Percentiles rank a stretch among this genome's conserved stretches.
phyloP scores from a whole-genome alignment of 495 filamentous ascomycete genomes.

The Parachaetomium inaequale region DNA sequence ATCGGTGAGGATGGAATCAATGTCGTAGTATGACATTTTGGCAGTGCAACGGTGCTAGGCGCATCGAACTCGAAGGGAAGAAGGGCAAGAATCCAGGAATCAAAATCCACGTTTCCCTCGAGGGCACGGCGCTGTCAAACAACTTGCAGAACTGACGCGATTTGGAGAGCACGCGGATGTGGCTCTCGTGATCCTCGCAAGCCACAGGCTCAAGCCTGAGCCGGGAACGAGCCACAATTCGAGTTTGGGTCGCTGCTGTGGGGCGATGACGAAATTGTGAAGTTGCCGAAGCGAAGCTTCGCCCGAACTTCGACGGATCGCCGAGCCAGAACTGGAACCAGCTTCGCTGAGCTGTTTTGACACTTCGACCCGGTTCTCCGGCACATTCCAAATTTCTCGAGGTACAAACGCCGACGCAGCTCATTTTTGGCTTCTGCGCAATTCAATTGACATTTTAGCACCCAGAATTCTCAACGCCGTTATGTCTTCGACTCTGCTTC shows the following conservation, averaged over 20 bases:
- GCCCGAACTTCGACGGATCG: conserved; percentile 23
- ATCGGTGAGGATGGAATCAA: conserved; percentile 90
- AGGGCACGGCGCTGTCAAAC: not conserved
- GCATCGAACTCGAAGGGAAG: not conserved
- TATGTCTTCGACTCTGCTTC: conserved; percentile 54
- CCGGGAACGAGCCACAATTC: not conserved
- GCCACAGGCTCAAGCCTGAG: not conserved
- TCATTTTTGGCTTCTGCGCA: not conserved
- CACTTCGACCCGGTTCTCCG: not conserved
- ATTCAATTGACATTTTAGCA: conserved; percentile 20
- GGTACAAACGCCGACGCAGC: not conserved
- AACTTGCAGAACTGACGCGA: not conserved
- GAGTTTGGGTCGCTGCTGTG: conserved; percentile 1
- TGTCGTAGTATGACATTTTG: conserved; percentile 88
- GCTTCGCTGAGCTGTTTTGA: too few relatives aligned
- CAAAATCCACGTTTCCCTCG: not conserved
- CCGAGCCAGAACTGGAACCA: too few relatives aligned
- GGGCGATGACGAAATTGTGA: conserved; percentile 32
- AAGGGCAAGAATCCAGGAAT: not conserved
- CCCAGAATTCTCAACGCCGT: conserved; percentile 14
- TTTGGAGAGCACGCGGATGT: not conserved
- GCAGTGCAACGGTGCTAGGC: not conserved
- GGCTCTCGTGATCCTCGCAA: not conserved
- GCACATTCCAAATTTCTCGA: not conserved
- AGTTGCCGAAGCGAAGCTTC: conserved; percentile 27